A percentile compares a stretch with the other conserved stretches of the same genome.
Conservation (phyloP, 2,329 filamentous ascomycete genomes). For the Pestalotiopsis sp. region DNA sequence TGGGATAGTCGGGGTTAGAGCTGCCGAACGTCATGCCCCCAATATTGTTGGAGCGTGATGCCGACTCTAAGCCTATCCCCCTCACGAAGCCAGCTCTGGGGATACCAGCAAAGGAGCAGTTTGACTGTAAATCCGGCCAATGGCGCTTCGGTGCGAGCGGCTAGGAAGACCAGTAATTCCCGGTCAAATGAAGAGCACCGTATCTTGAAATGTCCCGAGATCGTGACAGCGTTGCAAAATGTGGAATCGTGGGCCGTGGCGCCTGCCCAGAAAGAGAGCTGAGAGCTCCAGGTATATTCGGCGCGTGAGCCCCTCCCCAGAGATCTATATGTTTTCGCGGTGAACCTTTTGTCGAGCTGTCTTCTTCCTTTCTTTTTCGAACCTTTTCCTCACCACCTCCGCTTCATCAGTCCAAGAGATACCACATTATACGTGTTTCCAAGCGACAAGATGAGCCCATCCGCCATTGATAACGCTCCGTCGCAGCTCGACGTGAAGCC, state of each 20-base stretch:
- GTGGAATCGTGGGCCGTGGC: neutral
- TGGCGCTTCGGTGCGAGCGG: neutral
- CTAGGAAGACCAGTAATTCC: neutral
- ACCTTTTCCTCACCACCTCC: neutral
- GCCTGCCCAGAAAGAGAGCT: neutral
- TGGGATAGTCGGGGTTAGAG: slow-evolving; percentile 11
- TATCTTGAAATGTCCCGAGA: neutral
- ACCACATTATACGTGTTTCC: neutral
- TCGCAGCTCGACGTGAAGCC: slow-evolving; percentile 33
- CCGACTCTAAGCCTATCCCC: neutral
- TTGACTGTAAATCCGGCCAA: neutral
- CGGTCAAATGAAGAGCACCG: neutral
- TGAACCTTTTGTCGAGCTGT: neutral
- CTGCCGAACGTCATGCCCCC: slow-evolving; percentile 14
- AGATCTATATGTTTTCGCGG: neutral
- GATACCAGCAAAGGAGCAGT: neutral
- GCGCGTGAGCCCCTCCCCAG: neutral
- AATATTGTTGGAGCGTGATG: slow-evolving; percentile 1
- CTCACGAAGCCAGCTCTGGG: neutral
- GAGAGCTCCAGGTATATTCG: slow-evolving; percentile 4
- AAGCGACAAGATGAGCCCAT: slow-evolving; percentile 15
- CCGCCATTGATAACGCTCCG: slow-evolving; percentile 7
- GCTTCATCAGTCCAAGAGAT: neutral
- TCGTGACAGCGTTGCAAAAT: slow-evolving; percentile 12
- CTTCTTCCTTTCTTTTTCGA: neutral